Evolutionary conservation across 768 basidiomycete genomes (phyloP).

Genomic region (Aureoboletus auriporus): DNA sequence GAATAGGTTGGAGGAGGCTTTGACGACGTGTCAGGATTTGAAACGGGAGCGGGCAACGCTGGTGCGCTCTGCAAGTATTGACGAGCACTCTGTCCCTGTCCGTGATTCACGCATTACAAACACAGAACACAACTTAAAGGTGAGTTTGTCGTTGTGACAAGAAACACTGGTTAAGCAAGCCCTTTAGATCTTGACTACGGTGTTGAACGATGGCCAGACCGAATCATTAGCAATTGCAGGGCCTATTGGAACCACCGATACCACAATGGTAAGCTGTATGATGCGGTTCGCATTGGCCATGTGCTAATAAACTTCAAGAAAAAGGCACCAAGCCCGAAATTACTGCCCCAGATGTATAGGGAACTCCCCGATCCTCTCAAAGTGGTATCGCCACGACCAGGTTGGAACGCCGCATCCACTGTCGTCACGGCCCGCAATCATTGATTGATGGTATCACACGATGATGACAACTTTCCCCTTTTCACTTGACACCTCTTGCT

Average conservation of each 20-base stretch:
- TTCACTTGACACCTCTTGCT: no score
- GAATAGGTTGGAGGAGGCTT: constrained; percentile 16
- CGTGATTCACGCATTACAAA: background rate
- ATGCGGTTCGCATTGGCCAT: background rate
- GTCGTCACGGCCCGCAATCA: background rate
- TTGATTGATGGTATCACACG: no score
- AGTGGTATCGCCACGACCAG: background rate
- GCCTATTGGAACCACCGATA: background rate
- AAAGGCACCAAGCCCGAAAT: background rate
- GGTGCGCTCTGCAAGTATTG: constrained; percentile 6
- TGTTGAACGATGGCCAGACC: constrained; percentile 3
- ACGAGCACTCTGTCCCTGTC: background rate
- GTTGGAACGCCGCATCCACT: background rate
- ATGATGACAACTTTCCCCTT: no score
- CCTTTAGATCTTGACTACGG: constrained; percentile 4
- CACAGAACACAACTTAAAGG: constrained; percentile 3
- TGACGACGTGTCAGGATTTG: constrained; percentile 18
- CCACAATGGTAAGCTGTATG: background rate
- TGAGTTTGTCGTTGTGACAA: background rate
- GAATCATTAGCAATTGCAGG: background rate
- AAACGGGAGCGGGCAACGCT: constrained; percentile 19
- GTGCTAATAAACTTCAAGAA: constrained; percentile 11
- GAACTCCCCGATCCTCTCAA: constrained; percentile 9
- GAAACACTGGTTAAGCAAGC: background rate
- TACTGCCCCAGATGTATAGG: constrained; percentile 4